Base-by-base conservation (phyloP, 2,329 filamentous ascomycete genomes). In the Elsinoe perseae region DNA sequence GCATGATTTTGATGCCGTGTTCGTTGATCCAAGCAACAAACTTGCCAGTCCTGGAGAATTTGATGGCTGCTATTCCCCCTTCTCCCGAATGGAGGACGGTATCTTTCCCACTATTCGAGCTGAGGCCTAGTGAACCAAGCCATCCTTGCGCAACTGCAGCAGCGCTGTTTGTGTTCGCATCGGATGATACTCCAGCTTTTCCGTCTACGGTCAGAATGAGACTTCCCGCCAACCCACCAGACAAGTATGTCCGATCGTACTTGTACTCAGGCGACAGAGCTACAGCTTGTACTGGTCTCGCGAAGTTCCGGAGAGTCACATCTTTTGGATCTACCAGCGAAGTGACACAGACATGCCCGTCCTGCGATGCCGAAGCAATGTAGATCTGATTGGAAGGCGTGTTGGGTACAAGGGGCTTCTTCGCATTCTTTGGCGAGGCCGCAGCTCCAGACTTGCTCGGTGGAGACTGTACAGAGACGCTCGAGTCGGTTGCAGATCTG, bases 11-110 rank as follows among this genome's bases (percentile, higher is more conserved):
- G 68, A 97, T 95, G 3, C 93, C 93, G 65, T 95, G 86, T 70
- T 98, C 93, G 65, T 97, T 98, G 38, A 95, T 80, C 93, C 93
- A 98, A 0, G 85, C 88, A 1, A 96, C 87, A 66, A 91, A 97
- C 72, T 87, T 93, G 0, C 93, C 92, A 0, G 89, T 92, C 38
- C 92, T 69, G 0, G 92, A 97, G 90, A 92, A 98, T 69, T 95
- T 92, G 66, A 98, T 93, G 2, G 85, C 87, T 68, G 83, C 92
- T 61, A 98, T 93, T 1, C 84, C 82, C 2, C 93, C 93, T 73
- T 98, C 95, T 2, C 93, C 93, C 6, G 87, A 89, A 67, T 98
- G 93, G 46, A 97, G 71, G 2, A 96, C 77, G 0, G 83, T 89
- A 67, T 98, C 93, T 66, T 86, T 92, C 10, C 90, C 91, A 9